Conservation (phyloP, 106 monocot species). For the Allium sativum region DNA sequence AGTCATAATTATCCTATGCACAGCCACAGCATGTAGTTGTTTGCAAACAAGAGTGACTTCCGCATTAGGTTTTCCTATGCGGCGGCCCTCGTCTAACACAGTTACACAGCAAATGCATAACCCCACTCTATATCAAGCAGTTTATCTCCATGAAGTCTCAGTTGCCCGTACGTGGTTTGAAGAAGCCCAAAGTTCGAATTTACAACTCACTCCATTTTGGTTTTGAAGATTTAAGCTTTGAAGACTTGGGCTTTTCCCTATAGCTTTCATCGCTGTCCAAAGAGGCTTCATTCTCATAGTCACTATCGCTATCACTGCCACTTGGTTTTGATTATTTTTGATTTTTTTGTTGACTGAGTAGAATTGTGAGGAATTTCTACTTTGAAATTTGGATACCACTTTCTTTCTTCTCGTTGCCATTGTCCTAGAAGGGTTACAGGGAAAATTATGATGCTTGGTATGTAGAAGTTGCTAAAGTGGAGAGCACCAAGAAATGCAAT, state of each 20-base stretch:
- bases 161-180: constrained; percentile 90
- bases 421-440: constrained; percentile 85
- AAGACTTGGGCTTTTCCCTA: too few relatives aligned
- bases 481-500: constrained; percentile 80
- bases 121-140: constrained; percentile 95
- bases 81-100: constrained; percentile 85
- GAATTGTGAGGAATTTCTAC: constrained; percentile 94
- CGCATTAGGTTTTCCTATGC: constrained; percentile 93
- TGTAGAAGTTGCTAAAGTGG: constrained; percentile 81
- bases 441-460: constrained; percentile 81
- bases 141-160: constrained; percentile 68
- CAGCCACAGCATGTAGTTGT: constrained; percentile 86
- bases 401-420: constrained; percentile 74
- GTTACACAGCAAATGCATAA: too few relatives aligned
- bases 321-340: constrained; percentile 14
- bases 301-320: constrained; percentile 54
- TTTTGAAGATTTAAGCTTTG: constrained; percentile 11
- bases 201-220: constrained; percentile 60
- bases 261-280: constrained; percentile 30
- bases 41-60: constrained; percentile 91
- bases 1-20: constrained; percentile 92
- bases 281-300: too few relatives aligned
- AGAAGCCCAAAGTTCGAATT: constrained; percentile 72
- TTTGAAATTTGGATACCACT: constrained; percentile 81
- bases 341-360: constrained; percentile 24